Evolutionary conservation across 1,284 basidiomycete species (phyloP), one percentile per base, ranked within the genome.

Genomic region (Rhodotorula sp.): DNA sequence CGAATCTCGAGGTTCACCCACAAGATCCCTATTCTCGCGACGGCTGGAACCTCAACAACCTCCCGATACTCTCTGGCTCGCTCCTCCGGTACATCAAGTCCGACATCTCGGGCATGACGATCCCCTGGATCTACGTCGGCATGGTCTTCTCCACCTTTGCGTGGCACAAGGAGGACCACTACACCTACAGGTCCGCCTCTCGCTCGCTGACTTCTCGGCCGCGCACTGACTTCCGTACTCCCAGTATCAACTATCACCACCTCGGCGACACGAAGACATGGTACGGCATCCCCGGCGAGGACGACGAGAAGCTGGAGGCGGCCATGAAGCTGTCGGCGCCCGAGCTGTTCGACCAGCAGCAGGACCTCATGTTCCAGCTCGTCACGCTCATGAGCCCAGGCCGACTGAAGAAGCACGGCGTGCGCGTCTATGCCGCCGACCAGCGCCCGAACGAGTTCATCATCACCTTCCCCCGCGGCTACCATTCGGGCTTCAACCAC

Each of bases 221-320:
- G 2, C 49, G 4, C 10, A 19, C 13, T 19, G 23, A 9, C 10
- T 12, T 7, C 21, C 23, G 25, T 19, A 12, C n/a, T 12, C 48
- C 34, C 64, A 77, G 78, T 57, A 78, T 80, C 70, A 80, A 80
- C 62, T 80, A 80, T 67, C 79, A 80, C 66, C 96, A 98, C 81
- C 97, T 93, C 92, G 96, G 97, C 49, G 96, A 97, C 81, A 97
- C 96, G 56, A 99, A 99, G 85, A 99, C 96, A 0, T 99, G 97
- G 97, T 99, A 99, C 83, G 96, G 96, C 67, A 91, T 99, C 56
- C 96, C 97, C 1, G 97, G 92, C 41, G 88, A 88, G 66, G 91
- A 97, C 77, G 94, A 96, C 42, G 92, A 93, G 77, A 93, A 92
- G 81, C 97, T 99, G 79, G 97, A 99, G 83, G 89, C 91, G 25